Conservation (phyloP, 495 filamentous ascomycete species). For the Saxophila tyrrhenica region DNA sequence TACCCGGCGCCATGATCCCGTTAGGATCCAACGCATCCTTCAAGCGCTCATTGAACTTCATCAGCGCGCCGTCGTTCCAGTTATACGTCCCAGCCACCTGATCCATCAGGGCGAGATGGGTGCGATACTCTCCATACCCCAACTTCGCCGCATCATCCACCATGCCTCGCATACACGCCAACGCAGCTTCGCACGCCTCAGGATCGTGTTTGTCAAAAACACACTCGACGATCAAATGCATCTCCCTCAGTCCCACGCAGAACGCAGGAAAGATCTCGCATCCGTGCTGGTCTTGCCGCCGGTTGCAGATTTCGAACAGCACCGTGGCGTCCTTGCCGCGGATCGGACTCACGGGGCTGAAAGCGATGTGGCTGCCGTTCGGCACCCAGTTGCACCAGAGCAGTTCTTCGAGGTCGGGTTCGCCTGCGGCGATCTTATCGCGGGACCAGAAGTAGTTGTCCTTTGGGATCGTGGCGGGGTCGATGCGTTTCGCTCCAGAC, state of each 20-base stretch:
- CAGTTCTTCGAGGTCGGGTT: constrained; percentile 40
- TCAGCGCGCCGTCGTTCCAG: constrained; percentile 41
- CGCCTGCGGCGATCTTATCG: constrained; percentile 35
- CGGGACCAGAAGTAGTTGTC: constrained; percentile 20
- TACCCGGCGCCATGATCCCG: constrained; percentile 45
- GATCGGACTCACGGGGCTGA: constrained; percentile 43
- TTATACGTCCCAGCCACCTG: constrained; percentile 47
- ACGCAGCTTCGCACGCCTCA: constrained; percentile 28
- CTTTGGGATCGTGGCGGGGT: constrained; percentile 2
- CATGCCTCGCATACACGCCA: constrained; percentile 32
- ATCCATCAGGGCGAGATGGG: constrained; percentile 47
- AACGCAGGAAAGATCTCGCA: constrained; percentile 45
- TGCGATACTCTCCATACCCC: constrained; percentile 46
- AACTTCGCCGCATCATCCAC: constrained; percentile 37
- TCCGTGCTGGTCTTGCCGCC: constrained; percentile 30
- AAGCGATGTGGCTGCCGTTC: constrained; percentile 45
- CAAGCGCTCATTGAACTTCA: constrained; percentile 42
- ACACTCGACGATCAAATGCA: constrained; percentile 49
- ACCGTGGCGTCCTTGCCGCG: constrained; percentile 38
- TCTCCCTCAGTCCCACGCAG: constrained; percentile 42
- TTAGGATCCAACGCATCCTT: constrained; percentile 50
- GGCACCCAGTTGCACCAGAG: constrained; percentile 46
- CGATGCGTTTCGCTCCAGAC: neutral
- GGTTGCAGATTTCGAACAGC: constrained; percentile 36
- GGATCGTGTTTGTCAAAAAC: constrained; percentile 40